Percentiles rank a stretch among this genome's conserved stretches.
These are phyloP conservation scores for Ganoderma multipileum DNA, from an alignment of 1,284 basidiomycete species.

Conservation along the genomic window DNA sequence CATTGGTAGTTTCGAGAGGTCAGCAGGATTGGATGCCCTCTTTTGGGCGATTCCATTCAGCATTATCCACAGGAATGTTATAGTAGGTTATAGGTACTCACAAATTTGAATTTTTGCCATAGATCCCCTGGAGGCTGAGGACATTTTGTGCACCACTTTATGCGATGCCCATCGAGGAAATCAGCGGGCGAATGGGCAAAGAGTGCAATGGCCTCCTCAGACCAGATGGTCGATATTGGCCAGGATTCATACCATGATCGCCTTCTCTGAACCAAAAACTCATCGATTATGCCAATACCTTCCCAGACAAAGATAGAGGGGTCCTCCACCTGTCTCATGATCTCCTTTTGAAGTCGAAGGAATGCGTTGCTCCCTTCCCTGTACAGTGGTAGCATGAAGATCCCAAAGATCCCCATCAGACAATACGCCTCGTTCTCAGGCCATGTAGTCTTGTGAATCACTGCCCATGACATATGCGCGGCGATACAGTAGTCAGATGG, in stretches of 20 bases:
- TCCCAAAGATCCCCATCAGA: conserved; percentile 5
- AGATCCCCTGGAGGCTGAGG: too few species aligned
- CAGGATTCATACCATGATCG: too few species aligned
- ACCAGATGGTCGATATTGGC: too few species aligned
- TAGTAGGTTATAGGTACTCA: neutral
- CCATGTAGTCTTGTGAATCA: neutral
- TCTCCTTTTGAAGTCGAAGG: neutral
- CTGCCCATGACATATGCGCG: neutral
- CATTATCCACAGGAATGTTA: too few species aligned
- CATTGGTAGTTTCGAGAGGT: neutral
- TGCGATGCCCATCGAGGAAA: neutral
- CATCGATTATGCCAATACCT: neutral
- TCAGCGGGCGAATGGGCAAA: neutral
- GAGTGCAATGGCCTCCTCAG: neutral
- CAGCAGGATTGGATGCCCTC: neutral
- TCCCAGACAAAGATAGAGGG: neutral
- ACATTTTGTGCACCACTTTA: neutral
- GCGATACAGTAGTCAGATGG: neutral
- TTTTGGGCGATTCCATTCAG: neutral
- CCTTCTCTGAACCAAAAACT: too few species aligned
- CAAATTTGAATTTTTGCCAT: neutral
- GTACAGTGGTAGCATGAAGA: neutral
- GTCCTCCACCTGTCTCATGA: neutral
- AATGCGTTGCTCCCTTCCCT: neutral
- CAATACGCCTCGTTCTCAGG: conserved; percentile 5